Base-by-base conservation (phyloP, 208 protist species). In the Crithidia thermophila region DNA sequence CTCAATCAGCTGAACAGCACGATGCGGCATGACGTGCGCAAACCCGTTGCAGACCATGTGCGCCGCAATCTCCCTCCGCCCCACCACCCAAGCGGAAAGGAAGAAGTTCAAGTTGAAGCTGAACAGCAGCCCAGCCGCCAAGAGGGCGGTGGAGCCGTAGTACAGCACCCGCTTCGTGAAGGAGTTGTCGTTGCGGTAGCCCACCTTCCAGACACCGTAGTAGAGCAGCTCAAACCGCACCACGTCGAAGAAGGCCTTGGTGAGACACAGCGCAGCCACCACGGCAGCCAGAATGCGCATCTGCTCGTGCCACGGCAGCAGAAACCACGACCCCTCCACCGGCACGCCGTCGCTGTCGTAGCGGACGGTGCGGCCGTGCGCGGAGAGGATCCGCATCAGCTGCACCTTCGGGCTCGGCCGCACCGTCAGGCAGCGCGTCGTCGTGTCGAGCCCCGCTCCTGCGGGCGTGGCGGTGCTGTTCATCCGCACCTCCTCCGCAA, bases 211-310 rank as follows among this genome's bases (percentile, higher is more conserved):
- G 4, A 82, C 23, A 13, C 67, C 60, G 45, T 82, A 73, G 62
- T 82, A 82, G 21, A 78, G 56, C 42, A 77, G 67, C 45, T 82
- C 77, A 49, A 78, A 82, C 30, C 72, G 67, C 42, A 63, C 31
- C 43, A 57, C 57, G 31, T 75, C 67, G 47, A 67, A 78, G 53
- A 69, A 37, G 7, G 39, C 23, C 39, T 79, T 79, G n/a, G 77
- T 82, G 3, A 68, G 62, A 20, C n/a, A 49, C 6, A 78, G 30
- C 0, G 77, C 77, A 11, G 37, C 30, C 11, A 75, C 28, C 23
- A 79, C 49, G 31, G 77, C 71, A 9, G 50, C 34, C 21, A 56
- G 23, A 16, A 82, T 28, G 25, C 72, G 71, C 34, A 77, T 40
- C 72, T 78, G 46, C 46, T 82, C 77, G 13, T n/a, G 42, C 43